Evolutionary conservation across 352 stramenopile species (phyloP).

Genomic region (Pythium myriotylum): DNA sequence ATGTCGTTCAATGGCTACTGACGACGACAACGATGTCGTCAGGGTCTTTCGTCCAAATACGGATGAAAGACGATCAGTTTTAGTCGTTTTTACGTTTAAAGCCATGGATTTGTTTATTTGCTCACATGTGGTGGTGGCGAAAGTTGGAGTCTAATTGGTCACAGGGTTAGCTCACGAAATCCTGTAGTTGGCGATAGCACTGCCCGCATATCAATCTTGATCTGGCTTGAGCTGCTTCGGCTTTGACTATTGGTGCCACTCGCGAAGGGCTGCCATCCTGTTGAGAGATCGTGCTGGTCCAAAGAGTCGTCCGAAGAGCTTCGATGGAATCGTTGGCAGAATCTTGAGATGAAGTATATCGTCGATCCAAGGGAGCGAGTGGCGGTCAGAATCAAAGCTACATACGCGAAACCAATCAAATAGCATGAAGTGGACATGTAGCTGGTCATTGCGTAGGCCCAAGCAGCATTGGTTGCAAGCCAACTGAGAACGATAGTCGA

Average conservation of each 20-base stretch:
- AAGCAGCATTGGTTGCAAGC: slow-evolving; percentile 52
- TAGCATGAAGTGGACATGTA: slow-evolving; percentile 54
- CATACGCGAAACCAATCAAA: slow-evolving; percentile 46
- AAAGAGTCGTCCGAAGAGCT: not conserved
- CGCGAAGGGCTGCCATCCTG: slow-evolving; percentile 25
- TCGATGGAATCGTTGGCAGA: slow-evolving; percentile 31
- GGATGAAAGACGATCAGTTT: slow-evolving; percentile 5
- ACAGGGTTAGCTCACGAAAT: slow-evolving; percentile 1
- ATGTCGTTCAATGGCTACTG: not conserved
- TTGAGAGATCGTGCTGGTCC: slow-evolving; percentile 17
- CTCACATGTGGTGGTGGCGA: too few relatives aligned
- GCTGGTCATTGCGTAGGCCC: slow-evolving; percentile 46
- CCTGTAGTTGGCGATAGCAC: not conserved
- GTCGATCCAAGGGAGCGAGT: slow-evolving; percentile 39
- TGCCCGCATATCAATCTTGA: slow-evolving; percentile 18
- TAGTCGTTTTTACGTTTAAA: too few relatives aligned
- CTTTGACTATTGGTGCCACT: not conserved
- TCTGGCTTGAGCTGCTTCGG: slow-evolving; percentile 5
- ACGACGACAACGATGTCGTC: slow-evolving; percentile 19
- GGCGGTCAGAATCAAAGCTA: slow-evolving; percentile 50
- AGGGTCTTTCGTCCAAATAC: slow-evolving; percentile 18
- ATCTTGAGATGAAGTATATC: slow-evolving; percentile 44
- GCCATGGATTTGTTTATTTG: too few relatives aligned
- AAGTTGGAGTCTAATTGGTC: too few relatives aligned
- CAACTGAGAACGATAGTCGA: slow-evolving; percentile 52